A percentile compares a stretch with the other conserved stretches of the same genome.
Evolutionary conservation across 768 basidiomycete species (phyloP).

Genomic region (Trichaptum fuscoviolaceum): DNA sequence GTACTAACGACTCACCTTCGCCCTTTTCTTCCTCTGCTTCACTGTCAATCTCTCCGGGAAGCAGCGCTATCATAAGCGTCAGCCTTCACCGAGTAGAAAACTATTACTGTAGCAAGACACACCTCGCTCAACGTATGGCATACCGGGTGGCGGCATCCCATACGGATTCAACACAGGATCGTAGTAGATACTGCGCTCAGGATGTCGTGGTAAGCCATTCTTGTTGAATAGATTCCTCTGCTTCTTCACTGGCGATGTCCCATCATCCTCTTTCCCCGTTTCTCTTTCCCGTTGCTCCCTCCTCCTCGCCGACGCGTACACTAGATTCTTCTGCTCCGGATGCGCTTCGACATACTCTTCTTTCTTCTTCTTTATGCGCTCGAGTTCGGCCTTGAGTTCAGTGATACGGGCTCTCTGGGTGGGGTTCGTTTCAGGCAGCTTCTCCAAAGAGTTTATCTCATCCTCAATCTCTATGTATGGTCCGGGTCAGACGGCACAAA

Average conservation of each 20-base stretch:
- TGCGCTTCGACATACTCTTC: slow-evolving; percentile 90
- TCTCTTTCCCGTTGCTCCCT: slow-evolving; percentile 26
- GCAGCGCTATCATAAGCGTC: slow-evolving; percentile 39
- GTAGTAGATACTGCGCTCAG: slow-evolving; percentile 91
- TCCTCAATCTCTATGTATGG: slow-evolving; percentile 63
- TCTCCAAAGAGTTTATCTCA: slow-evolving; percentile 68
- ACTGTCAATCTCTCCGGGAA: slow-evolving; percentile 57
- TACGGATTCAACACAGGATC: slow-evolving; percentile 91
- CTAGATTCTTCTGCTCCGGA: slow-evolving; percentile 84
- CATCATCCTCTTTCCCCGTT: slow-evolving; percentile 34
- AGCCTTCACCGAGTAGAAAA: neutral
- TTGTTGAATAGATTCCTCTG: slow-evolving; percentile 74
- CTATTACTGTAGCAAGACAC: slow-evolving; percentile 28
- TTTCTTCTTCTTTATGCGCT: slow-evolving; percentile 80
- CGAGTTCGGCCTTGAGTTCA: slow-evolving; percentile 71
- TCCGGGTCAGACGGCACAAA: slow-evolving; percentile 4
- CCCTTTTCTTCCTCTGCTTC: slow-evolving; percentile 48
- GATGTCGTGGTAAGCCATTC: slow-evolving; percentile 81
- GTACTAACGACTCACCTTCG: slow-evolving; percentile 26
- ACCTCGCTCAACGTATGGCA: slow-evolving; percentile 93
- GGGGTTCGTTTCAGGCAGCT: slow-evolving; percentile 33
- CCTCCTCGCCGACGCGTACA: slow-evolving; percentile 54
- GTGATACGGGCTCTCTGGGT: slow-evolving; percentile 63
- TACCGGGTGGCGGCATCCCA: slow-evolving; percentile 91
- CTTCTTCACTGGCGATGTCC: slow-evolving; percentile 33